Conservation (phyloP, 2,329 filamentous ascomycete genomes). For the Erysiphe neolycopersici region DNA sequence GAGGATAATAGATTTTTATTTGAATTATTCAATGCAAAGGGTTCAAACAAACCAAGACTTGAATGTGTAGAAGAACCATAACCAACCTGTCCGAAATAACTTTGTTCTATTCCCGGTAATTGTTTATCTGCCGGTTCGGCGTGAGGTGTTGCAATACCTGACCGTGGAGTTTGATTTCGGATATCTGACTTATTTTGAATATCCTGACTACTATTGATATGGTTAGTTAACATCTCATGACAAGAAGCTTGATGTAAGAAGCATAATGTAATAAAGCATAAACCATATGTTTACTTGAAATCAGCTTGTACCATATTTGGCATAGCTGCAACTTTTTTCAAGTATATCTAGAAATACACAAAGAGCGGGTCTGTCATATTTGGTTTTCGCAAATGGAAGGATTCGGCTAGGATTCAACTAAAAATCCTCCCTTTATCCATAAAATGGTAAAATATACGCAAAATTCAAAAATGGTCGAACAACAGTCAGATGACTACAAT, state of each 20-base stretch:
- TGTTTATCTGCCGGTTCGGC: conserved; percentile 88
- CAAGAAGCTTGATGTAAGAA: not conserved
- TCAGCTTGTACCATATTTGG: too few relatives aligned
- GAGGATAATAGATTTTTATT: conserved; percentile 5
- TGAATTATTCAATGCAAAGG: conserved; percentile 7
- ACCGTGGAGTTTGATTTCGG: conserved; percentile 45
- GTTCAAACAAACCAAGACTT: conserved; percentile 11
- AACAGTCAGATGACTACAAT: too few relatives aligned
- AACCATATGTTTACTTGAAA: too few relatives aligned
- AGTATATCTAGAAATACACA: not conserved
- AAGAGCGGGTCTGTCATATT: not conserved
- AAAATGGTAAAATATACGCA: too few relatives aligned
- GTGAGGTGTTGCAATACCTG: conserved; percentile 75
- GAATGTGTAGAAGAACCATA: conserved; percentile 33
- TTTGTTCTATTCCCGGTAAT: conserved; percentile 77
- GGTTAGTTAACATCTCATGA: conserved; percentile 8
- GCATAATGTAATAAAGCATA: too few relatives aligned
- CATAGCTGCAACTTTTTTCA: too few relatives aligned
- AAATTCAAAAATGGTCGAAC: too few relatives aligned
- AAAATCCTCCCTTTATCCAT: too few relatives aligned
- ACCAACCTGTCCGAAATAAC: conserved; percentile 99
- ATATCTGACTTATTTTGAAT: conserved; percentile 53
- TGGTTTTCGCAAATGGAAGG: not conserved
- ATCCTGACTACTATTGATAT: conserved; percentile 24
- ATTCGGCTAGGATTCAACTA: not conserved